These are phyloP conservation scores for Stereum hirsutum DNA, from an alignment of 1,284 basidiomycete species.

Conservation along the genomic window DNA sequence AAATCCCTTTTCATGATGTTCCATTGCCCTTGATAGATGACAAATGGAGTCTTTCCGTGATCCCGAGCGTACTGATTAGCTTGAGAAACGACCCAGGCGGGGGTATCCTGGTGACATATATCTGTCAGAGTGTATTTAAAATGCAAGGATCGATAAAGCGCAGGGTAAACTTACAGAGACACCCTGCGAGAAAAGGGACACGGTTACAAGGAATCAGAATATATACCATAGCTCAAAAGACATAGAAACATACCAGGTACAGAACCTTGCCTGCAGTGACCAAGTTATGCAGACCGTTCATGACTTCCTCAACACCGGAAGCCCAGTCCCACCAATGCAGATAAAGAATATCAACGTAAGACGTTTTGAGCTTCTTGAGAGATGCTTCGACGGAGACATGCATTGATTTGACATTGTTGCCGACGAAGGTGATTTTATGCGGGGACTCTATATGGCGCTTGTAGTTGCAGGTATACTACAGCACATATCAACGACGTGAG, in stretches of 20 bases:
- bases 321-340: conserved; percentile 25
- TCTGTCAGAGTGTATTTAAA: conserved; percentile 7
- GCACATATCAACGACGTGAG: not conserved
- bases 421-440: conserved; percentile 21
- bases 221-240: no score
- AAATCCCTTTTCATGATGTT: conserved; percentile 35
- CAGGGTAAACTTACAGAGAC: not conserved
- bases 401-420: conserved; percentile 18
- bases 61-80: conserved; percentile 27
- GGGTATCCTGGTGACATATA: conserved; percentile 20
- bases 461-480: conserved; percentile 23
- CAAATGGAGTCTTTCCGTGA: conserved; percentile 38
- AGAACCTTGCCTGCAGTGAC: conserved; percentile 28
- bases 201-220: not conserved
- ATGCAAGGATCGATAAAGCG: not conserved
- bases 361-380: conserved; percentile 31
- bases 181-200: not conserved
- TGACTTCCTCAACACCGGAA: conserved; percentile 29
- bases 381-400: conserved; percentile 1
- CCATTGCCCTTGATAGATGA: conserved; percentile 48
- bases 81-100: conserved; percentile 28
- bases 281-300: conserved; percentile 16
- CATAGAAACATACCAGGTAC: conserved; percentile 25
- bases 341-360: conserved; percentile 27
- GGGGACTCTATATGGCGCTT: conserved; percentile 13